Evolutionary conservation across 176 grass and related monocot species (phyloP).

Genomic region (Carex pumila): DNA sequence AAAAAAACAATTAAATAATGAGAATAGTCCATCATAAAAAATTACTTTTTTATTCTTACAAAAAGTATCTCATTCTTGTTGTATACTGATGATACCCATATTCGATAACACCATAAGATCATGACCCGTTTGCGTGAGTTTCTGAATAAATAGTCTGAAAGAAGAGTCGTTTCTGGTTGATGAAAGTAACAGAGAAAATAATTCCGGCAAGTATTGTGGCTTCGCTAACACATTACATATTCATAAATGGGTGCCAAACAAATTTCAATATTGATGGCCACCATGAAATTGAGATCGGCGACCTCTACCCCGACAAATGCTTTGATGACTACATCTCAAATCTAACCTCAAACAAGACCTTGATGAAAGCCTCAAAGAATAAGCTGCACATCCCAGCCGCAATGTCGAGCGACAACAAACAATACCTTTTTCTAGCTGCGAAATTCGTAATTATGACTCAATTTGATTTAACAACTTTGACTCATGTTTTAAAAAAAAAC

Average conservation of each 20-base stretch:
- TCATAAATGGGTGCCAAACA: slow-evolving; percentile 69
- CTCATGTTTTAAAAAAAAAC: too few species aligned
- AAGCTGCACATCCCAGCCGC: neutral
- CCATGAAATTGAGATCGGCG: slow-evolving; percentile 42
- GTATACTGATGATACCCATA: neutral
- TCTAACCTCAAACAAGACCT: slow-evolving; percentile 22
- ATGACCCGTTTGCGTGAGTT: too few species aligned
- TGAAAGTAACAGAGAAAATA: slow-evolving; percentile 34
- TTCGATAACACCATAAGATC: neutral
- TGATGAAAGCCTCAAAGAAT: slow-evolving; percentile 18
- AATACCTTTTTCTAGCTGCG: too few species aligned
- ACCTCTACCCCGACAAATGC: slow-evolving; percentile 58
- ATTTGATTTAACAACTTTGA: too few species aligned
- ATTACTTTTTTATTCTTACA: too few species aligned
- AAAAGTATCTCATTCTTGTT: too few species aligned
- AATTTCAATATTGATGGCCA: slow-evolving; percentile 34
- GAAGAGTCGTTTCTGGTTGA: too few species aligned
- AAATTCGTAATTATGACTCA: too few species aligned
- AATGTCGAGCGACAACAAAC: neutral
- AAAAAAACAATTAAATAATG: too few species aligned
- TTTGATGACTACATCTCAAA: slow-evolving; percentile 42
- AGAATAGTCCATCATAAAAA: too few species aligned
- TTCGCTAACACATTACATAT: slow-evolving; percentile 73
- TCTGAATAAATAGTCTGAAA: too few species aligned
- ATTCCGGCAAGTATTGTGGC: slow-evolving; percentile 59